Evolutionary conservation across 306 rosid species (phyloP).

Genomic region (Gynostemma pentaphyllum): DNA sequence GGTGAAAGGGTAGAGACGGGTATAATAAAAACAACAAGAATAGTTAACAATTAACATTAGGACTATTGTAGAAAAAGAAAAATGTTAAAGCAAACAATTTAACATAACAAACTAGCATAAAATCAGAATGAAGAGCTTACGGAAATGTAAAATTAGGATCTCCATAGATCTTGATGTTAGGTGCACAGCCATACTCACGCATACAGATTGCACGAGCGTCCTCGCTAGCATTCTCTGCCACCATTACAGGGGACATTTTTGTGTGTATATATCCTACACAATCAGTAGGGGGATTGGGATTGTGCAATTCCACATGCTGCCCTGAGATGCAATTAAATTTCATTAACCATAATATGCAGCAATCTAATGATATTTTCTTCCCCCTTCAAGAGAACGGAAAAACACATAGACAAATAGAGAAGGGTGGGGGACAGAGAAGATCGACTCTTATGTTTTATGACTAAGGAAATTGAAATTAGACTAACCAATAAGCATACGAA

Average conservation of each 20-base stretch:
- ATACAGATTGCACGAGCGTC: conserved; percentile 80
- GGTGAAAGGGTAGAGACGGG: too few species aligned
- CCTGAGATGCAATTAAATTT: conserved; percentile 38
- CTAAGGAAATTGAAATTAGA: background rate
- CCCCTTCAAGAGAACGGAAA: background rate
- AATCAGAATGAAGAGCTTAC: conserved; percentile 33
- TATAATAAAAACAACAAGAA: too few species aligned
- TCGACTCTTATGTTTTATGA: background rate
- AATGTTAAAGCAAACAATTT: background rate
- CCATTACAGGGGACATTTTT: conserved; percentile 77
- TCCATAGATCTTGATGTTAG: conserved; percentile 60
- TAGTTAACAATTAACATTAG: too few species aligned
- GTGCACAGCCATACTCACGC: conserved; percentile 83
- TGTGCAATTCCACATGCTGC: conserved; percentile 96
- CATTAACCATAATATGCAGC: background rate
- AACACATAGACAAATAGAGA: background rate
- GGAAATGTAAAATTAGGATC: conserved; percentile 85
- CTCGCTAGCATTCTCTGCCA: conserved; percentile 62
- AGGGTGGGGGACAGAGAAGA: background rate
- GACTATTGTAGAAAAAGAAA: background rate
- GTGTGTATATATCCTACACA: conserved; percentile 83
- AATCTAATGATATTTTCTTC: background rate
- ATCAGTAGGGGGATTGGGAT: conserved; percentile 75
- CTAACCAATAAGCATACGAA: conserved; percentile 93
- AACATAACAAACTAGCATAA: too few species aligned